Evolutionary conservation across 768 basidiomycete genomes (phyloP).

Genomic region (Tricholoma flavovirens): DNA sequence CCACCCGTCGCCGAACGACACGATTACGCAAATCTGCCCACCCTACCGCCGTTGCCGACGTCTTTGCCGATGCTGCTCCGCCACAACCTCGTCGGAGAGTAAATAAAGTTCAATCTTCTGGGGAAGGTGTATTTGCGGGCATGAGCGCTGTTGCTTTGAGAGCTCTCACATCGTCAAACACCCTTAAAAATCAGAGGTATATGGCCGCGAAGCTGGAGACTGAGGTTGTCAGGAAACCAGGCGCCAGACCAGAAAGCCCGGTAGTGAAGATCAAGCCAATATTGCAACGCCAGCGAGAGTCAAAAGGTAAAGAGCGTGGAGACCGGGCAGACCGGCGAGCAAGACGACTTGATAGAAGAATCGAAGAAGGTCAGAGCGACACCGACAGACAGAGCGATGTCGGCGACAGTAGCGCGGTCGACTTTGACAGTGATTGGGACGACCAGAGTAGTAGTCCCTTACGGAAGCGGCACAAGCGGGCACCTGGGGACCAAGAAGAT

Average conservation of each 20-base stretch:
- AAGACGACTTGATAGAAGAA: conserved; percentile 34
- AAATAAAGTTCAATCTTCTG: conserved; percentile 21
- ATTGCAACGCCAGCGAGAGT: conserved; percentile 62
- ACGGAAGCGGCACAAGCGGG: conserved; percentile 44
- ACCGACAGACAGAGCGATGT: conserved; percentile 26
- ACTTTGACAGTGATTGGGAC: conserved; percentile 20
- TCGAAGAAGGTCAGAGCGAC: conserved; percentile 11
- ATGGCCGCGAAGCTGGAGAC: conserved; percentile 56
- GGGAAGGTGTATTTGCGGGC: conserved; percentile 46
- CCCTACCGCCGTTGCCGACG: conserved; percentile 29
- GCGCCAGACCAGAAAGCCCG: conserved; percentile 72
- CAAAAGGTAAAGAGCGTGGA: conserved; percentile 44
- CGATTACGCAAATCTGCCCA: conserved; percentile 39
- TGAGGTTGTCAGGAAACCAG: conserved; percentile 64
- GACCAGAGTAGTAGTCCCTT: conserved; percentile 13
- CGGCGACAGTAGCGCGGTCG: conserved; percentile 18
- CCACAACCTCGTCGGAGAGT: conserved; percentile 40
- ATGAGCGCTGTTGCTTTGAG: conserved; percentile 68
- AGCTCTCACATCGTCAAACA: conserved; percentile 68
- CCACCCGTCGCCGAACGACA: conserved; percentile 42
- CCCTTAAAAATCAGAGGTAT: conserved; percentile 65
- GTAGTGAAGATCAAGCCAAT: conserved; percentile 67
- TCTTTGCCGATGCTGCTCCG: conserved; percentile 29
- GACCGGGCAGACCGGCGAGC: conserved; percentile 60
- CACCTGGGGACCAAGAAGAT: conserved; percentile 78